These are phyloP conservation scores for Mycena chlorophos DNA, from an alignment of 768 basidiomycete genomes.

Conservation along the genomic window DNA sequence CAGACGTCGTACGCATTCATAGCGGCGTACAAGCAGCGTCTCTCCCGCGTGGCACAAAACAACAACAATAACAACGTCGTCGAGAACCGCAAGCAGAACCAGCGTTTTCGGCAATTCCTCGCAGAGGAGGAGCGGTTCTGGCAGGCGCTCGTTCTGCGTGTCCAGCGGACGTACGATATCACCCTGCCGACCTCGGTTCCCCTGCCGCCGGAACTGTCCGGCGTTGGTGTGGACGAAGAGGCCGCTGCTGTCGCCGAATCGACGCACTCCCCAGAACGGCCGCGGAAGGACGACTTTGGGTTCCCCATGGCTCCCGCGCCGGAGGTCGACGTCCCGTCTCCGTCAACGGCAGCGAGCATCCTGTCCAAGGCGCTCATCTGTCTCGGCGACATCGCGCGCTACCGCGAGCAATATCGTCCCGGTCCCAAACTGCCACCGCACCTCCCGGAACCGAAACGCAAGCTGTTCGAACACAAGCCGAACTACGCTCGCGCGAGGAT, in stretches of 20 bases:
- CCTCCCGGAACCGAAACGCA: constrained; percentile 57
- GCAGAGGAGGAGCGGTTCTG: constrained; percentile 92
- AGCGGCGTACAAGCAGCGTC: constrained; percentile 74
- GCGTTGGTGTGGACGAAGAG: constrained; percentile 46
- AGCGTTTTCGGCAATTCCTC: constrained; percentile 88
- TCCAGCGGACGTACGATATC: constrained; percentile 72
- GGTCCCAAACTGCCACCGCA: not conserved
- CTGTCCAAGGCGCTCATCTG: constrained; percentile 88
- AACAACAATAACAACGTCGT: constrained; percentile 59
- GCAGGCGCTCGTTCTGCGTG: constrained; percentile 72
- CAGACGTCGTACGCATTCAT: constrained; percentile 89
- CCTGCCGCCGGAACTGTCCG: constrained; percentile 36
- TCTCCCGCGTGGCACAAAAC: constrained; percentile 52
- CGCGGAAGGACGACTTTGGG: constrained; percentile 17
- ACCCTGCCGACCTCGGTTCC: constrained; percentile 53
- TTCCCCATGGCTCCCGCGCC: constrained; percentile 4
- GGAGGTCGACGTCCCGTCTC: not conserved
- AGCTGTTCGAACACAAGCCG: constrained; percentile 63
- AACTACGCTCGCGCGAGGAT: constrained; percentile 86
- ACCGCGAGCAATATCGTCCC: constrained; percentile 75
- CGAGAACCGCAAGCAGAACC: constrained; percentile 82
- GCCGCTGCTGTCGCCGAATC: constrained; percentile 33
- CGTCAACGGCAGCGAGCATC: constrained; percentile 33
- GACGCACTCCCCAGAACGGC: constrained; percentile 22
- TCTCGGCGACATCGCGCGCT: constrained; percentile 92